Evolutionary conservation across 257 asterid species (phyloP).

Genomic region (Nicotiana obtusifolia): DNA sequence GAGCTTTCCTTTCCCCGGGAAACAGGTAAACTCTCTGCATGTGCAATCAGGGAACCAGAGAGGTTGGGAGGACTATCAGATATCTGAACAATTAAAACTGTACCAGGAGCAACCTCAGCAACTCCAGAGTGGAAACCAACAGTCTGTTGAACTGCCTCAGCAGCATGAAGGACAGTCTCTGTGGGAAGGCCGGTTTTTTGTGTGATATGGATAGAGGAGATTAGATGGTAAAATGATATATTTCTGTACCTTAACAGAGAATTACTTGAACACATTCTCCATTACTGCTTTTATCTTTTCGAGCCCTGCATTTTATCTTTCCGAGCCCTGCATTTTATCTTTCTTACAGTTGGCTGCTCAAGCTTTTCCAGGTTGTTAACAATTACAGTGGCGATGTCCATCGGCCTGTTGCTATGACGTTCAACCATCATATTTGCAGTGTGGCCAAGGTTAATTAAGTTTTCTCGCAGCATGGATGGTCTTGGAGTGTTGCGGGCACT

Average conservation of each 20-base stretch:
- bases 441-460: conserved; percentile 59
- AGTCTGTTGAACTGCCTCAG: conserved; percentile 43
- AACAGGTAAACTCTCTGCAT: conserved; percentile 45
- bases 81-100: conserved; percentile 44
- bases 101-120: conserved; percentile 62
- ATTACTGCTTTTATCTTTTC: not conserved
- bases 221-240: conserved; percentile 38
- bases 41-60: conserved; percentile 48
- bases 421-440: conserved; percentile 56
- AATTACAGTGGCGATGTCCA: conserved; percentile 37
- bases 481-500: conserved; percentile 77
- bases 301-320: not conserved
- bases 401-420: conserved; percentile 49
- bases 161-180: conserved; percentile 73
- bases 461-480: conserved; percentile 77
- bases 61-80: conserved; percentile 47
- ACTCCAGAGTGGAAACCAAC: conserved; percentile 51
- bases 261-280: not conserved
- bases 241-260: not conserved
- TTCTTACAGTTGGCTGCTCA: not conserved
- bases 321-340: not conserved
- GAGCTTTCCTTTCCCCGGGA: conserved; percentile 84
- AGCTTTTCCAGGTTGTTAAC: conserved; percentile 35
- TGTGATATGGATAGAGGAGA: conserved; percentile 54
- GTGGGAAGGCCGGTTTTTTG: conserved; percentile 64